A percentile compares a stretch with the other conserved stretches of the same genome.
These are phyloP conservation scores for Colletotrichum higginsianum DNA, from an alignment of 2,329 filamentous ascomycete genomes.

Conservation along the genomic window DNA sequence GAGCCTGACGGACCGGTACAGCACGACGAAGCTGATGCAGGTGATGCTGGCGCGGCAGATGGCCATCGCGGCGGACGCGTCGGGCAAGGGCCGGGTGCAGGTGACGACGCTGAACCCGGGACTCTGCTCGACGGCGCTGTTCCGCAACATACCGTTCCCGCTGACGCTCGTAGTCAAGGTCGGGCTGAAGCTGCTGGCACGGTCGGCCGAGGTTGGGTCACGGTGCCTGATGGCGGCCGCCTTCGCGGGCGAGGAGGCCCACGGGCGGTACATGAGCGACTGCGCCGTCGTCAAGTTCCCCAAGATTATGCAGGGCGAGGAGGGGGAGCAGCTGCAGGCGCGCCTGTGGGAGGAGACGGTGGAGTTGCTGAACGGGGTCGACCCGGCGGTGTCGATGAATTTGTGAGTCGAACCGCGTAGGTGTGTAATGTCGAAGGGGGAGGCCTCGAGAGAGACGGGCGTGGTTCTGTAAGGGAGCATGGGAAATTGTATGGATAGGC, in stretches of 20 bases:
- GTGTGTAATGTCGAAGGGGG: too few relatives aligned
- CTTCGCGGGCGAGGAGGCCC: conserved; percentile 53
- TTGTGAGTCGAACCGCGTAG: conserved; percentile 44
- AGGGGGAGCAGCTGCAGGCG: conserved; percentile 54
- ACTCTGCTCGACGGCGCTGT: conserved; percentile 58
- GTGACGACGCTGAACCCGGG: conserved; percentile 59
- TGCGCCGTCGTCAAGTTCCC: conserved; percentile 48
- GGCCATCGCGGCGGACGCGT: conserved; percentile 50
- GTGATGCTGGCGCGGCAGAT: conserved; percentile 52
- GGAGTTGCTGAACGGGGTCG: conserved; percentile 58
- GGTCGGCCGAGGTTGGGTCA: conserved; percentile 57
- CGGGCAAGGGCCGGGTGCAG: conserved; percentile 52
- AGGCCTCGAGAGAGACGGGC: too few relatives aligned
- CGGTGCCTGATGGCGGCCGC: conserved; percentile 57
- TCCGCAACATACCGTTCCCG: conserved; percentile 51
- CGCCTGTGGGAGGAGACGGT: conserved; percentile 60
- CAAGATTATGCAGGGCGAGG: conserved; percentile 49
- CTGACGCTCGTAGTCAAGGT: conserved; percentile 45
- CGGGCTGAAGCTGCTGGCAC: conserved; percentile 48
- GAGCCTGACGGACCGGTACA: conserved; percentile 53
- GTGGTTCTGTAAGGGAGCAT: not conserved
- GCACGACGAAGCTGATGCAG: conserved; percentile 53
- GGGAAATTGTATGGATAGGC: conserved; percentile 29
- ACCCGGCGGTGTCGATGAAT: conserved; percentile 55
- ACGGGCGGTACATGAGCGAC: conserved; percentile 59